These are phyloP conservation scores for Kingdonia uniflora DNA, from an alignment of 164 flowering plant species.

Conservation along the genomic window DNA sequence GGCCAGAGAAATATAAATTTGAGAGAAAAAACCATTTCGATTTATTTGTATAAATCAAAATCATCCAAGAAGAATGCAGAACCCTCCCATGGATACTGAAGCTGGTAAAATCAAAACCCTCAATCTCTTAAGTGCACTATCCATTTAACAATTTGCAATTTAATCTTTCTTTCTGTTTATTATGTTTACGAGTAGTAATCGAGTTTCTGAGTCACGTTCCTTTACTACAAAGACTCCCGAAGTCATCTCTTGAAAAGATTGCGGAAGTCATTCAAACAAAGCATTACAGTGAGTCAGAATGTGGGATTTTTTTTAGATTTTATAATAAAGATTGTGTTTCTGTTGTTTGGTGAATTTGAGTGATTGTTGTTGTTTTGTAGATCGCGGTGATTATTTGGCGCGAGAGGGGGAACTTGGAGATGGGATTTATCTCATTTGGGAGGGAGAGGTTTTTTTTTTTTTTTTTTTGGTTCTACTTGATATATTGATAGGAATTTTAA, in stretches of 20 bases:
- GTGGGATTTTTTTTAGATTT: no score
- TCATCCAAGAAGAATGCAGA: no score
- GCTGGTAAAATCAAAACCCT: no score
- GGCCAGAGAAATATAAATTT: no score
- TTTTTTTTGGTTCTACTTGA: not conserved
- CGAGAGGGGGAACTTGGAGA: conserved; percentile 64
- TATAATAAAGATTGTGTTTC: no score
- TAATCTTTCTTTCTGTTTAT: not conserved
- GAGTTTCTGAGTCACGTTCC: conserved; percentile 79
- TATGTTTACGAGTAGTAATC: conserved; percentile 30
- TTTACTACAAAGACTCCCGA: conserved; percentile 66
- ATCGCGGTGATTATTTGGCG: conserved; percentile 48
- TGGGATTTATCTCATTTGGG: conserved; percentile 81
- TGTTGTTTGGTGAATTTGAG: no score
- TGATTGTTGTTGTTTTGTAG: conserved; percentile 18
- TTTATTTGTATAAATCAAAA: no score
- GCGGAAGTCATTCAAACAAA: conserved; percentile 47
- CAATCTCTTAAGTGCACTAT: no score
- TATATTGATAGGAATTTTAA: not conserved
- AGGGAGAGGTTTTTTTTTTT: conserved; percentile 54
- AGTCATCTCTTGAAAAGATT: conserved; percentile 55
- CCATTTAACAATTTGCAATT: not conserved
- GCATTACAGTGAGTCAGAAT: conserved; percentile 53
- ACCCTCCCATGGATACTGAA: no score
- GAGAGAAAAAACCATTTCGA: no score